Conservation (phyloP, 176 grass and related monocot genomes). For the Hyparrhenia diplandra region DNA sequence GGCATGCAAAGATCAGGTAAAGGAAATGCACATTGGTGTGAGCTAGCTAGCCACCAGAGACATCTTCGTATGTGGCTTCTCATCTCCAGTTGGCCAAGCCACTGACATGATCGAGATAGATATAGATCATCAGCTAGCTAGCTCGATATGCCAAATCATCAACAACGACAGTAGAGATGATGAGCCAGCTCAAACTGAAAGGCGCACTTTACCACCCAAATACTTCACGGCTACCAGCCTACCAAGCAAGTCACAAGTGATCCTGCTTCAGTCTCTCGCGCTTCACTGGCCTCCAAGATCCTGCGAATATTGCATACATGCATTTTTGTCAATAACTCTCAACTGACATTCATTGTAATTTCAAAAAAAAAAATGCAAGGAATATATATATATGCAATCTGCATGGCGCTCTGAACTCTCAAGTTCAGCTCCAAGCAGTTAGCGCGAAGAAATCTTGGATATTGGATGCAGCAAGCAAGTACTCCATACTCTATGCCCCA, state of each 20-base stretch:
- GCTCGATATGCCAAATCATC: background rate
- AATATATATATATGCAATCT: no score
- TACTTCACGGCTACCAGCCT: no score
- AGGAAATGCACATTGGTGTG: conserved; percentile 8
- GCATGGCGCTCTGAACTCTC: no score
- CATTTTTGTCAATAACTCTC: background rate
- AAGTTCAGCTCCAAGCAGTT: background rate
- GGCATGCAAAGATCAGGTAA: no score
- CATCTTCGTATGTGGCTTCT: background rate
- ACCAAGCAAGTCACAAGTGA: background rate
- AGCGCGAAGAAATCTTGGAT: conserved; percentile 25
- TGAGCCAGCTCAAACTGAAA: conserved; percentile 4
- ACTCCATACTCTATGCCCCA: background rate
- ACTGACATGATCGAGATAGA: background rate
- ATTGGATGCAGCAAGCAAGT: conserved; percentile 7
- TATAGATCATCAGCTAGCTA: background rate
- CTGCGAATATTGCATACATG: conserved; percentile 22
- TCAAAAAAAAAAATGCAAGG: background rate
- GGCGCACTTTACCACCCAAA: conserved; percentile 6
- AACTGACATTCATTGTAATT: background rate
- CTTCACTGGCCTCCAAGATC: conserved; percentile 36
- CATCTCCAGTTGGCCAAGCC: background rate
- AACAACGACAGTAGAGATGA: conserved; percentile 22
- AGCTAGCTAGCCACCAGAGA: no score
- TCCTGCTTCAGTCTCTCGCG: conserved; percentile 29